Evolutionary conservation across 2,329 filamentous ascomycete species (phyloP).

Genomic region (Didymosphaeria variabile): DNA sequence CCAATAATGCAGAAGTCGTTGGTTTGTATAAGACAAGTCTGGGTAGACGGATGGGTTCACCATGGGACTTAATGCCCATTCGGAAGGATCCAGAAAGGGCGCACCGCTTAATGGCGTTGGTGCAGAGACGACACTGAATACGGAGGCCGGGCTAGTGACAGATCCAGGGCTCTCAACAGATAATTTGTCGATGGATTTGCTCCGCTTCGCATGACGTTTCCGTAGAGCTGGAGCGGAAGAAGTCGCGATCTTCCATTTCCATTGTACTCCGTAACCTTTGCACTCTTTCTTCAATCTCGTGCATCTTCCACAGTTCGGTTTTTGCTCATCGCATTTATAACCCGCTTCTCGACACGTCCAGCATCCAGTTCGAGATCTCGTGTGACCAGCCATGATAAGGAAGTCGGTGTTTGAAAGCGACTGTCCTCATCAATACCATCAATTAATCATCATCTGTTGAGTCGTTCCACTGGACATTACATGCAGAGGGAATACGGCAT

Average conservation of each 20-base stretch:
- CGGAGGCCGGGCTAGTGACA: conserved; percentile 27
- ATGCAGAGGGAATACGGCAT: not conserved
- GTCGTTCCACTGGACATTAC: not conserved
- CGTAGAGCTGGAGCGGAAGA: conserved; percentile 21
- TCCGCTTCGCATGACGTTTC: conserved; percentile 27
- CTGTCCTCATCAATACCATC: not conserved
- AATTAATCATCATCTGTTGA: not conserved
- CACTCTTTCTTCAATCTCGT: conserved; percentile 39
- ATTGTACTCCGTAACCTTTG: conserved; percentile 41
- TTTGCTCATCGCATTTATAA: conserved; percentile 46
- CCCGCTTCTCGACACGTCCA: conserved; percentile 46
- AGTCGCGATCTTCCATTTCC: conserved; percentile 36
- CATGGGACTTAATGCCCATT: not conserved
- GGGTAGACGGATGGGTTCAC: conserved; percentile 13
- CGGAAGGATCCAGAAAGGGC: not conserved
- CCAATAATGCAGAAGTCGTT: conserved; percentile 42
- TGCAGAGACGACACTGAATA: conserved; percentile 25
- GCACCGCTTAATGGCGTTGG: conserved; percentile 16
- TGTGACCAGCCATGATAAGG: conserved; percentile 25
- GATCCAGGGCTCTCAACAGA: conserved; percentile 5
- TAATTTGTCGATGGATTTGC: conserved; percentile 19
- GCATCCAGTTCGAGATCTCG: conserved; percentile 41
- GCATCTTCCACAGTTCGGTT: conserved; percentile 39
- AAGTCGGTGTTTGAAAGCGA: not conserved
- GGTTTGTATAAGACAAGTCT: conserved; percentile 30